These are phyloP conservation scores for Polygonum aviculare DNA, from an alignment of 148 eudicot species.

Conservation along the genomic window DNA sequence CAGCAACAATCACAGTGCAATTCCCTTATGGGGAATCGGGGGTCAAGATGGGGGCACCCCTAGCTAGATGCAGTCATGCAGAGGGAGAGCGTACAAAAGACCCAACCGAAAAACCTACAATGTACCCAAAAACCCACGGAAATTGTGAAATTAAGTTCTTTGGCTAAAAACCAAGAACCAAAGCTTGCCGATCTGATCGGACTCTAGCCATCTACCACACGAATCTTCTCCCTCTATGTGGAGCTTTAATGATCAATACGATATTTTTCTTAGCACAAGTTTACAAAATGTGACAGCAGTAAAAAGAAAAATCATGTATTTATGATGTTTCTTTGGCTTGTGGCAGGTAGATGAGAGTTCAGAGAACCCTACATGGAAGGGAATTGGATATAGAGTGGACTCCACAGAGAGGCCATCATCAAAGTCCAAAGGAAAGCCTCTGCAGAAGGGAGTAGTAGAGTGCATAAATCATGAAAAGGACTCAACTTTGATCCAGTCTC, in stretches of 20 bases:
- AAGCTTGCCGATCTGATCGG: not conserved
- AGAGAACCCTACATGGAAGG: conserved; percentile 63
- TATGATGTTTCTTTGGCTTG: not conserved
- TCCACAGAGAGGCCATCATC: conserved; percentile 11
- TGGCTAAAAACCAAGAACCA: not conserved
- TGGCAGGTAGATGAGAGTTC: conserved; percentile 58
- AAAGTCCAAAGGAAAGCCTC: conserved; percentile 46
- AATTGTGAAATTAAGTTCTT: too few relatives aligned
- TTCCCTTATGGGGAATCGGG: too few relatives aligned
- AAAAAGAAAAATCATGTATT: too few relatives aligned
- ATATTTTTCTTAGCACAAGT: not conserved
- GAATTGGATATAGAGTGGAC: conserved; percentile 64
- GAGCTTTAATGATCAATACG: not conserved
- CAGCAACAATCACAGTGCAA: too few relatives aligned
- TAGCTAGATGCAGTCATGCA: too few relatives aligned
- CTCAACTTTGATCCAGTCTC: conserved; percentile 38
- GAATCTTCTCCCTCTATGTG: too few relatives aligned
- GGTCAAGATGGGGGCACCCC: too few relatives aligned
- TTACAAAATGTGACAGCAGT: not conserved
- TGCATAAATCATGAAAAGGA: conserved; percentile 31
- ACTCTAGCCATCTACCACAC: too few relatives aligned
- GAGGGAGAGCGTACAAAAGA: too few relatives aligned
- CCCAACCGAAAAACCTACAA: too few relatives aligned
- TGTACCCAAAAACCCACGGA: too few relatives aligned
- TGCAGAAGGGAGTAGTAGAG: conserved; percentile 66